Evolutionary conservation across 352 stramenopile genomes (phyloP), one percentile per base, ranked within the genome.

Genomic region (Pythium pyrilobum): DNA sequence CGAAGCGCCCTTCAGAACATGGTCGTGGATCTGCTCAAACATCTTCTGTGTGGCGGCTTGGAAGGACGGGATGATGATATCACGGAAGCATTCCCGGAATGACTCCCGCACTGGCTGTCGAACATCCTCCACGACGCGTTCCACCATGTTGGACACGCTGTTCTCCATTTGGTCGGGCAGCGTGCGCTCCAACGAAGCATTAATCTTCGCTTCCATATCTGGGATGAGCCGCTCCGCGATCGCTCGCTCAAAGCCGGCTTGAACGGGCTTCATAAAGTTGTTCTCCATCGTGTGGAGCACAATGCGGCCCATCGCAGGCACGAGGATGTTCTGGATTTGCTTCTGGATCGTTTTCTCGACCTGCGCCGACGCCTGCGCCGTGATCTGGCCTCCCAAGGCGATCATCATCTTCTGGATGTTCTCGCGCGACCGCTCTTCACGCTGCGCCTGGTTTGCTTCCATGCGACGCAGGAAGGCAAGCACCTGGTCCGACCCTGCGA

Each of bases 221-320:
- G 81, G 77, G 34, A 91, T 76, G 25, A 91, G 54, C 37, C 81
- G 80, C 43, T 91, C 81, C 11, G 66, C 60, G 49, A 91, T 89
- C 21, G 85, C 71, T 39, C 84, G 77, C 59, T 92, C 77, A 46
- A 92, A 88, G 10, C 77, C 77, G 34, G 71, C 87, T 47, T 89
- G 77, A 34, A 91, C 77, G 5, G 83, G 83, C 59, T 93, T 90
- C 77, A 92, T 87, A 34, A 91, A 90, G 51, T 90, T 93, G 65
- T 90, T 88, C 54, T 93, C 83, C 83, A 93, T 93, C 9, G 83
- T 93, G 50, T 93, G 83, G 38, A 93, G 49, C 10, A 93, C 83
- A 27, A 93, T 93, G 34, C 83, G 83, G 4, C 80, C 83, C 77
- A 93, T 93, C 6, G 83, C 83, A 9, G 83, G 83, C 28, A 93